Percentiles rank a stretch among this genome's conserved stretches.
These are phyloP conservation scores for Volvox carteri DNA, from an alignment of 163 green algal species.

Conservation along the genomic window DNA sequence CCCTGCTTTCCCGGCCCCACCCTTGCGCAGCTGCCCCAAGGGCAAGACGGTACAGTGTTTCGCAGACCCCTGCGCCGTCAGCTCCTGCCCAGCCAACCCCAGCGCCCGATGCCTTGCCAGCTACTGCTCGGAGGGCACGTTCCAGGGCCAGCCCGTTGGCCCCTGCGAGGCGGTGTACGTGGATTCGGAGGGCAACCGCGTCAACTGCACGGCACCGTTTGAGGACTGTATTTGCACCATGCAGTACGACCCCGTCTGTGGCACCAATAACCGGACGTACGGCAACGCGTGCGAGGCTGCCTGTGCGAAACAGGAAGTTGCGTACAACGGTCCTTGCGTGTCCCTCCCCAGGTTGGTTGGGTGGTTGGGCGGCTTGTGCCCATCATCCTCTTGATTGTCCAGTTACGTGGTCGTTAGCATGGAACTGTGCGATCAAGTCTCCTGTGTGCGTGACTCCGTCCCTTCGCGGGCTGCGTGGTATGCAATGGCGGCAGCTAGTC, in stretches of 20 bases:
- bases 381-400: no score
- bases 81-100: neutral
- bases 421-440: no score
- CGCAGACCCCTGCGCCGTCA: constrained; percentile 17
- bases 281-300: constrained; percentile 48
- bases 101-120: neutral
- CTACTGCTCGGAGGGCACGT: constrained; percentile 1
- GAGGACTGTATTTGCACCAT: constrained; percentile 46
- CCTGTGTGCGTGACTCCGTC: no score
- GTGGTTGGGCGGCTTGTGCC: no score
- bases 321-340: neutral
- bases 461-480: no score
- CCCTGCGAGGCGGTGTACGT: constrained; percentile 13
- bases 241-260: constrained; percentile 50
- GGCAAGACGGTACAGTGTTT: constrained; percentile 7
- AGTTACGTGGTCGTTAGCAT: no score
- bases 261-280: constrained; percentile 19
- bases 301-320: neutral
- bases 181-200: neutral
- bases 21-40: neutral
- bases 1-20: neutral
- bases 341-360: no score
- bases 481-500: no score
- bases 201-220: neutral
- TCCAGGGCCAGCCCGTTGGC: neutral